phyloP scores from a whole-genome alignment of 208 protist species.

The Trypanosoma platydactyli region DNA sequence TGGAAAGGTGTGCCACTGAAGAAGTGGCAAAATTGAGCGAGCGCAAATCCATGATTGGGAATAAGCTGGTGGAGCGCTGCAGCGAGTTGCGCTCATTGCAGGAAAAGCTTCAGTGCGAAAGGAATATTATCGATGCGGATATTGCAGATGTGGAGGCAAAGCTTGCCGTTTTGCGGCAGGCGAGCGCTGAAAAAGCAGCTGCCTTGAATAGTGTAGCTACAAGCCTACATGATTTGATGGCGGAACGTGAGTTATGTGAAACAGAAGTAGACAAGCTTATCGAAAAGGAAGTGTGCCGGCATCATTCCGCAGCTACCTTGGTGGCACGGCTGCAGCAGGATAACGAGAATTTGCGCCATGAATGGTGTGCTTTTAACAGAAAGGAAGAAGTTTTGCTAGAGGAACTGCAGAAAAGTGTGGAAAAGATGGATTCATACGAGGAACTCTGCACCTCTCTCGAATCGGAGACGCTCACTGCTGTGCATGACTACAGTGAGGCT shows the following conservation, averaged over 20 bases:
- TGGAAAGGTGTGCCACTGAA: conserved; percentile 12
- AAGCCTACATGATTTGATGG: conserved; percentile 3
- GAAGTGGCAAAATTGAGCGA: conserved; percentile 7
- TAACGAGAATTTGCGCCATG: conserved; percentile 9
- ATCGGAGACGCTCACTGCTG: conserved; percentile 4
- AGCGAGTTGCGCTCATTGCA: conserved; percentile 11
- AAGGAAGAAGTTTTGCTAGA: conserved; percentile 12
- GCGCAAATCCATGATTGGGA: neutral
- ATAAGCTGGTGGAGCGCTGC: conserved; percentile 22
- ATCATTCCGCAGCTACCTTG: conserved; percentile 6
- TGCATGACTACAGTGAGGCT: neutral
- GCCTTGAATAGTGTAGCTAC: conserved; percentile 9
- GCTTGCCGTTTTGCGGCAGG: conserved; percentile 7
- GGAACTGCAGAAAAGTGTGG: conserved; percentile 9
- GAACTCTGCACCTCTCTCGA: neutral
- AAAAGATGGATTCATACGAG: conserved; percentile 6
- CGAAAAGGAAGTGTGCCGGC: conserved; percentile 25
- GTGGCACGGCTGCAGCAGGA: conserved; percentile 17
- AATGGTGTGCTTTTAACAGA: conserved; percentile 13
- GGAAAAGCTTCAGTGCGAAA: conserved; percentile 20
- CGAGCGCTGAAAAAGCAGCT: conserved; percentile 8
- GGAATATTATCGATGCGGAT: conserved; percentile 25
- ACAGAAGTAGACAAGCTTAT: conserved; percentile 22
- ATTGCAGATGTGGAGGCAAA: conserved; percentile 32
- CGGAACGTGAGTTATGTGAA: conserved; percentile 31